phyloP scores from a whole-genome alignment of 2,329 filamentous ascomycete species.

The Didymella segeticola region DNA sequence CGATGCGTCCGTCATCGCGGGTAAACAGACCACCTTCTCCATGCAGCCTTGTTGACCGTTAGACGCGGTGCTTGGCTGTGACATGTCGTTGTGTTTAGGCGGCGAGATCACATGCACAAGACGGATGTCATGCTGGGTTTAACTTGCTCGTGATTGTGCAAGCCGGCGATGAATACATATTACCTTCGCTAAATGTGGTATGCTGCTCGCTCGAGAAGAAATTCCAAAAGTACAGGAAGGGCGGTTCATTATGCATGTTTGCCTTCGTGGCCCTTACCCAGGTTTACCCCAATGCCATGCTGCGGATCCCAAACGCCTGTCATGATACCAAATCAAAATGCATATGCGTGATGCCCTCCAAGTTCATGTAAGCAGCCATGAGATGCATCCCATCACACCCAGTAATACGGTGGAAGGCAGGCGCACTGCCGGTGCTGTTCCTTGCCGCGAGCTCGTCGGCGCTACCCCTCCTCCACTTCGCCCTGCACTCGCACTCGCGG shows the following conservation, averaged over 20 bases:
- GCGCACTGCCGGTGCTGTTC: background rate
- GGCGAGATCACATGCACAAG: background rate
- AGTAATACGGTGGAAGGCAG: background rate
- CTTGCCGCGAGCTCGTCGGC: background rate
- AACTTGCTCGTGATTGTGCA: conserved; percentile 2
- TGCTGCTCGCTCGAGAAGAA: background rate
- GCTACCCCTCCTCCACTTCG: conserved; percentile 11
- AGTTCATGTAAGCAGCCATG: background rate
- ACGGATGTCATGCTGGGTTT: background rate
- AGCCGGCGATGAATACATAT: background rate
- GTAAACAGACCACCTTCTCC: background rate
- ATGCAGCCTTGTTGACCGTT: background rate
- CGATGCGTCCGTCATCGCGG: conserved; percentile 1
- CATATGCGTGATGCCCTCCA: background rate
- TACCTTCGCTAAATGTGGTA: background rate
- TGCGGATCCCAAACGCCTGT: background rate
- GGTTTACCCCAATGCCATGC: background rate
- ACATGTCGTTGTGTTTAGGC: background rate
- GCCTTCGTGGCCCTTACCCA: too few species aligned
- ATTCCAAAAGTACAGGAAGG: background rate
- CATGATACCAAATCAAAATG: background rate
- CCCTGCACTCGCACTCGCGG: conserved; percentile 24
- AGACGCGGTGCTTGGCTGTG: background rate
- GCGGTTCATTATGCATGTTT: too few species aligned
- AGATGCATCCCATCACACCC: background rate